A percentile compares a stretch with the other conserved stretches of the same genome.
Conservation (phyloP, 2,329 filamentous ascomycete genomes). For the Epicoccum nigrum region DNA sequence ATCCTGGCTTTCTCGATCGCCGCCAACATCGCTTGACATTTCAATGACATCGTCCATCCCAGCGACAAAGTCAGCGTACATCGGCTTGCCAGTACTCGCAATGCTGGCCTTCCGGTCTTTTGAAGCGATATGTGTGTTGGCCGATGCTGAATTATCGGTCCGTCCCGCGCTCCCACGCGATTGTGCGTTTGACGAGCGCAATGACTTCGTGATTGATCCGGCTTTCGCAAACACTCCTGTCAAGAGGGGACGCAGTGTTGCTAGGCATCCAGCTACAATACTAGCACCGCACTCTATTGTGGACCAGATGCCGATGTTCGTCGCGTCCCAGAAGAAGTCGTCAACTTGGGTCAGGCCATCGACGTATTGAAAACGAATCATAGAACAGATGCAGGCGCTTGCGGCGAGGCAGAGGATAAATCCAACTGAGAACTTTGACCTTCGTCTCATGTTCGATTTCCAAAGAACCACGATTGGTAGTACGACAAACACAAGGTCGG, state of each 20-base stretch:
- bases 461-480: slow-evolving; percentile 58
- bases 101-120: not conserved
- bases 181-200: slow-evolving; percentile 4
- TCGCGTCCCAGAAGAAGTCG: slow-evolving; percentile 55
- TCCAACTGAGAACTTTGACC: slow-evolving; percentile 60
- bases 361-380: slow-evolving; percentile 58
- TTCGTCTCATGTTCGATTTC: slow-evolving; percentile 61
- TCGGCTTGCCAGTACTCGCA: slow-evolving; percentile 2
- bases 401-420: slow-evolving; percentile 58
- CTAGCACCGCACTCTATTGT: slow-evolving; percentile 45
- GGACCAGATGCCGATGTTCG: slow-evolving; percentile 53
- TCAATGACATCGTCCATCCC: slow-evolving; percentile 9
- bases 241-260: slow-evolving; percentile 58
- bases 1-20: slow-evolving; percentile 11
- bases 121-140: not conserved
- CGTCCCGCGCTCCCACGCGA: slow-evolving; percentile 2
- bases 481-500: slow-evolving; percentile 39
- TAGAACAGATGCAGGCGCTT: slow-evolving; percentile 60
- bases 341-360: slow-evolving; percentile 49
- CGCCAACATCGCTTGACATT: slow-evolving; percentile 6
- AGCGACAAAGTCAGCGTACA: slow-evolving; percentile 6
- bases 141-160: not conserved
- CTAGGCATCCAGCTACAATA: slow-evolving; percentile 58
- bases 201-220: slow-evolving; percentile 9
- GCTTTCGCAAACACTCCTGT: slow-evolving; percentile 19